Evolutionary conservation across 345 rosid species (phyloP).

Genomic region (Eucalyptus camaldulensis): DNA sequence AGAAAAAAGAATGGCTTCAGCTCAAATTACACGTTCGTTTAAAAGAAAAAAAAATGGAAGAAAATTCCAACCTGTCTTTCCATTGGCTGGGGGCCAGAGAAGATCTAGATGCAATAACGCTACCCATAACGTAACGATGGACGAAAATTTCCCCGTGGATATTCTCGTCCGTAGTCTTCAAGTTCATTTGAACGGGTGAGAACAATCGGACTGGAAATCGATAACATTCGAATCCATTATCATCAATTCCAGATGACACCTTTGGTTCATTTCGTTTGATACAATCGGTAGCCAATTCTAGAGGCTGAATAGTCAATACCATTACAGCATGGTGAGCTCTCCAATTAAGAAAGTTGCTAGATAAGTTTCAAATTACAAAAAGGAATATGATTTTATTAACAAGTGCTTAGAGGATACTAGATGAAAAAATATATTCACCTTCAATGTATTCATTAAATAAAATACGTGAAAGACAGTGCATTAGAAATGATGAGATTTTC

Average conservation of each 20-base stretch:
- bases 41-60: not conserved
- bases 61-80: not conserved
- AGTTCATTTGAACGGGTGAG: not conserved
- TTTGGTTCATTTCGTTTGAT: not conserved
- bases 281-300: not conserved
- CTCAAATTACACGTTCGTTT: not conserved
- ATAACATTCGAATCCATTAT: not conserved
- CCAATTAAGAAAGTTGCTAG: fast-evolving
- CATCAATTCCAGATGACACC: not conserved
- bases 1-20: not conserved
- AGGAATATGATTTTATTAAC: fast-evolving
- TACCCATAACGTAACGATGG: not conserved
- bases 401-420: fast-evolving
- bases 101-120: not conserved
- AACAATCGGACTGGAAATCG: not conserved
- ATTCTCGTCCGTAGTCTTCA: not conserved
- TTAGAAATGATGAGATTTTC: too few species aligned
- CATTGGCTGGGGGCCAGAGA: not conserved
- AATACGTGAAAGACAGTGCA: too few species aligned
- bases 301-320: not conserved
- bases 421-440: too few species aligned
- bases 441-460: too few species aligned
- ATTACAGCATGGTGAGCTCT: not conserved
- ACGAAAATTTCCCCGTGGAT: not conserved
- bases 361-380: not conserved